Conservation (phyloP, 768 basidiomycete genomes). For the Auricularia sp. region DNA sequence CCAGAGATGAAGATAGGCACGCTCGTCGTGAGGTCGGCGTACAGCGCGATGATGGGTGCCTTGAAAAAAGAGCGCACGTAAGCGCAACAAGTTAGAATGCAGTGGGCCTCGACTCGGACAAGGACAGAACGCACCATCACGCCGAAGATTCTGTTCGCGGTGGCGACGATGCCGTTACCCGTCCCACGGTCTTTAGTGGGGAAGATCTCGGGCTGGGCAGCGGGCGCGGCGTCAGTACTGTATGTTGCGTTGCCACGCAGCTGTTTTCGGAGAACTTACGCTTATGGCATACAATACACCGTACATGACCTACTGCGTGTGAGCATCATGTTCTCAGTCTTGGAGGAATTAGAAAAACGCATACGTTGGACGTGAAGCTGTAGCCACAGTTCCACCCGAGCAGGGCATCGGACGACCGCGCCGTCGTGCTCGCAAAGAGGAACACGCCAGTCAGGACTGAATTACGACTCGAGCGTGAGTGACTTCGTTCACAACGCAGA, state of each 20-base stretch:
- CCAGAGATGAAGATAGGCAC: conserved; percentile 48
- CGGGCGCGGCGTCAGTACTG: background rate
- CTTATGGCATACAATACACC: conserved; percentile 27
- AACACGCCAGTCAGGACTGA: conserved; percentile 46
- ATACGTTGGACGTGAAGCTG: conserved; percentile 43
- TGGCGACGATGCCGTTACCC: conserved; percentile 42
- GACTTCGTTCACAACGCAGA: conserved; percentile 8
- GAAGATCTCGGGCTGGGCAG: conserved; percentile 37
- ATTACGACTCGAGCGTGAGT: background rate
- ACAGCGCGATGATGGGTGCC: conserved; percentile 42
- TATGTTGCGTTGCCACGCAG: background rate
- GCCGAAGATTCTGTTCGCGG: conserved; percentile 47
- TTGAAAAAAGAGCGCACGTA: conserved; percentile 7
- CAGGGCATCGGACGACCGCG: conserved; percentile 39
- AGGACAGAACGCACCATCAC: conserved; percentile 34
- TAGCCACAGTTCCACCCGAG: conserved; percentile 53
- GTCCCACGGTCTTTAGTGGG: conserved; percentile 46
- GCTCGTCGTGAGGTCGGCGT: conserved; percentile 35
- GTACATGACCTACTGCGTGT: conserved; percentile 6
- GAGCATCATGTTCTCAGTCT: background rate
- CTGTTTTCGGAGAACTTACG: background rate
- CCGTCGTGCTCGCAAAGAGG: conserved; percentile 47
- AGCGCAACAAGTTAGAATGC: conserved; percentile 1
- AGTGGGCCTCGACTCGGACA: conserved; percentile 6
- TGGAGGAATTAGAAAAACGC: conserved; percentile 13